Conservation (phyloP, 164 flowering plant species). For the Annona squamosa region DNA sequence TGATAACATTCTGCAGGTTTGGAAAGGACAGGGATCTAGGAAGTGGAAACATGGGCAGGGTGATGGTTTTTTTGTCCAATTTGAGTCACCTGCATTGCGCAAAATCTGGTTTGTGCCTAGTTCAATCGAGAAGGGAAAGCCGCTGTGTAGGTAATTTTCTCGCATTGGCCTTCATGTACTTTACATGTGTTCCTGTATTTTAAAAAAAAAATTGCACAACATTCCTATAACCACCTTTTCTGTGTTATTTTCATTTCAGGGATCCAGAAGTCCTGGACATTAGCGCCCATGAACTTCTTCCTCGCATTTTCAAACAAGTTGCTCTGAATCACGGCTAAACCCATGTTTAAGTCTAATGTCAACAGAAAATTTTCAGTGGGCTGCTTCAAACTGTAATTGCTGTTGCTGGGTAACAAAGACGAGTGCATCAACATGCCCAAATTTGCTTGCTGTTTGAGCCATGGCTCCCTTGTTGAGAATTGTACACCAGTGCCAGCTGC, state of each 20-base stretch:
- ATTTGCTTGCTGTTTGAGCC: background rate
- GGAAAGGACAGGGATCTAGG: slow-evolving; percentile 97
- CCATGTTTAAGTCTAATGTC: background rate
- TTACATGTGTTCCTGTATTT: background rate
- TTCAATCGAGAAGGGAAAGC: slow-evolving; percentile 61
- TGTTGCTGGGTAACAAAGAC: background rate
- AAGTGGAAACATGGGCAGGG: slow-evolving; percentile 91
- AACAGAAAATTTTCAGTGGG: background rate
- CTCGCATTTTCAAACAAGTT: slow-evolving; percentile 57
- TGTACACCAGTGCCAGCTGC: background rate
- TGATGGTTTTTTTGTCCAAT: slow-evolving; percentile 89
- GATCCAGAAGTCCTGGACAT: slow-evolving; percentile 72
- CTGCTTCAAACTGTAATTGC: background rate
- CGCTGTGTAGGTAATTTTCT: slow-evolving; percentile 66
- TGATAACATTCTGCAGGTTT: slow-evolving; percentile 45
- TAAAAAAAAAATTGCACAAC: background rate
- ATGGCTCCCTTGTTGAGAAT: background rate
- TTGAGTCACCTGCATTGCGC: slow-evolving; percentile 64
- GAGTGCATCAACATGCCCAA: background rate
- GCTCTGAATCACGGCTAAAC: slow-evolving; percentile 11
- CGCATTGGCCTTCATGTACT: background rate
- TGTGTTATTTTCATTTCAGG: slow-evolving; percentile 32
- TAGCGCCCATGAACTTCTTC: slow-evolving; percentile 64
- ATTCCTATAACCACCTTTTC: background rate
- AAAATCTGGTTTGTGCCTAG: slow-evolving; percentile 87